These are phyloP conservation scores for Gyrodon lividus DNA, from an alignment of 768 basidiomycete genomes.

Conservation along the genomic window DNA sequence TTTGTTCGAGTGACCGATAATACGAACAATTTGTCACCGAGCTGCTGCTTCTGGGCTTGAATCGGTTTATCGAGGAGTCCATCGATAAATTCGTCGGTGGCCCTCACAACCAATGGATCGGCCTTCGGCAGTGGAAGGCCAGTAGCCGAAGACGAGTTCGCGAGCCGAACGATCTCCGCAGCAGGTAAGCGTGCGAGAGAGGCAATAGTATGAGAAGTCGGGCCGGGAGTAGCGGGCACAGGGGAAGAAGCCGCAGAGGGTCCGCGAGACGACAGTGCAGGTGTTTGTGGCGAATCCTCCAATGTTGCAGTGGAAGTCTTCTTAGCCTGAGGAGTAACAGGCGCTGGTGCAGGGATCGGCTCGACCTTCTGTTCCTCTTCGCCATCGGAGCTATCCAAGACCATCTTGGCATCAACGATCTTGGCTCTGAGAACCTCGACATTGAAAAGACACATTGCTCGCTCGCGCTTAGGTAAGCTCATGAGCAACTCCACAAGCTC, in stretches of 20 bases:
- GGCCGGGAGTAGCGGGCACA: constrained; percentile 58
- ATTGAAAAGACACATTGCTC: constrained; percentile 91
- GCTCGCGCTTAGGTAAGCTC: constrained; percentile 84
- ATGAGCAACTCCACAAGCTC: constrained; percentile 80
- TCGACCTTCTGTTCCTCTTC: constrained; percentile 41
- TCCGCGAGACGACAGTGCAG: constrained; percentile 73
- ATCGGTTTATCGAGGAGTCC: constrained; percentile 52
- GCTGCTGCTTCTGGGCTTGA: constrained; percentile 69
- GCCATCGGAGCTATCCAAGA: constrained; percentile 71
- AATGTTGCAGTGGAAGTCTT: constrained; percentile 42
- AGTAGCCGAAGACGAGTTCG: constrained; percentile 44
- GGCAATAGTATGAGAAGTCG: constrained; percentile 56
- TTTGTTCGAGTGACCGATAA: constrained; percentile 11
- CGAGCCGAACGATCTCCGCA: constrained; percentile 68
- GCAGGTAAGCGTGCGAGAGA: constrained; percentile 75
- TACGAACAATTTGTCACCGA: constrained; percentile 75
- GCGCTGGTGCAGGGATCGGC: constrained; percentile 34
- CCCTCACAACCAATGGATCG: constrained; percentile 65
- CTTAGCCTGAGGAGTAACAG: constrained; percentile 63
- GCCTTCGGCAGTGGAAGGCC: constrained; percentile 64
- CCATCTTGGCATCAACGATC: constrained; percentile 76
- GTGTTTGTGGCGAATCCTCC: constrained; percentile 65
- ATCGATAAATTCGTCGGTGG: constrained; percentile 74
- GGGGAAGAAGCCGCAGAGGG: constrained; percentile 73
- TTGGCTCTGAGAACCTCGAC: constrained; percentile 74